These are phyloP conservation scores for Cicer bijugum DNA, from an alignment of 306 rosid genomes.

Conservation along the genomic window DNA sequence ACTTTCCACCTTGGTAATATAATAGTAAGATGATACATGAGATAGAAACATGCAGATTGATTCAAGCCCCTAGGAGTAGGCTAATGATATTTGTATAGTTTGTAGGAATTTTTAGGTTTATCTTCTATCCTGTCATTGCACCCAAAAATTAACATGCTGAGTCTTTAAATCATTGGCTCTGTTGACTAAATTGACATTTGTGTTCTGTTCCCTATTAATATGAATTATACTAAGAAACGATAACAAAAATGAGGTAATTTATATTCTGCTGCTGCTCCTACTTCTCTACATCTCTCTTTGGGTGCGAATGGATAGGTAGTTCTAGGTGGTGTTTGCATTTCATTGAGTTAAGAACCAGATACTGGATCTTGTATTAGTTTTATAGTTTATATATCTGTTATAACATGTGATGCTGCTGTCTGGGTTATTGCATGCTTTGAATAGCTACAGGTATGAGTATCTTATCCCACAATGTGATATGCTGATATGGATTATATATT, in stretches of 20 bases:
- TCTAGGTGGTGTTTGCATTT: conserved; percentile 34
- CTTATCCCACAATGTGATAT: not conserved
- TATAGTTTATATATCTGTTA: conserved; percentile 12
- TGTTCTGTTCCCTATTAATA: not conserved
- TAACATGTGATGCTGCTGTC: conserved; percentile 6
- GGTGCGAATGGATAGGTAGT: conserved; percentile 17
- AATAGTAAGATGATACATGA: conserved; percentile 2
- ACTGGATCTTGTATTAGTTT: conserved; percentile 17
- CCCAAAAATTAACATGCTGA: conserved; percentile 1
- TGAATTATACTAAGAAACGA: conserved; percentile 22
- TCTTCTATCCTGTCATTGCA: conserved; percentile 14
- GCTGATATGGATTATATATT: not conserved
- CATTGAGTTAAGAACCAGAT: conserved; percentile 24
- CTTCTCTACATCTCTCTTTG: conserved; percentile 1
- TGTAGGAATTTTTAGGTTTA: conserved; percentile 13
- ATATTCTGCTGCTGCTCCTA: conserved; percentile 8
- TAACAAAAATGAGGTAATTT: conserved; percentile 12
- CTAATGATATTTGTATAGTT: conserved; percentile 17
- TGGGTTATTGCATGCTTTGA: conserved; percentile 19
- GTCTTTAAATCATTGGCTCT: conserved; percentile 26
- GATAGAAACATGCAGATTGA: not conserved
- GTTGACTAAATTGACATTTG: conserved; percentile 20
- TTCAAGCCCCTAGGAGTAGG: conserved; percentile 22
- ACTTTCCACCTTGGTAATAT: conserved; percentile 19
- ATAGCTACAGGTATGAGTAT: conserved; percentile 25